phyloP scores from a whole-genome alignment of 2,329 filamentous ascomycete genomes.

The Teratosphaeria epicoccoides region DNA sequence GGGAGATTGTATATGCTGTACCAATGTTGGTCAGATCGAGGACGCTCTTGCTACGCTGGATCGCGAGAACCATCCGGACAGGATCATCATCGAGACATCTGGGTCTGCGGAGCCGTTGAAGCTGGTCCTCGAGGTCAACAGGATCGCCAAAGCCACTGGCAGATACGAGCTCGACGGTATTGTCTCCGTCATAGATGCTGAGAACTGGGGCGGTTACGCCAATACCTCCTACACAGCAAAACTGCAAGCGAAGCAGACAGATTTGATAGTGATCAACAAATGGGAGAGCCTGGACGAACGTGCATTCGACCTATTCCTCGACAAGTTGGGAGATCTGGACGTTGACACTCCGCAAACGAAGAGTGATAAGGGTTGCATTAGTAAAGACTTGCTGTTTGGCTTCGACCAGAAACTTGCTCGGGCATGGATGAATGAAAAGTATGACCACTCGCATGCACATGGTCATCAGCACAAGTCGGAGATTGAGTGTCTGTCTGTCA shows the following conservation, averaged over 20 bases:
- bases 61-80: constrained; percentile 50
- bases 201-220: constrained; percentile 91
- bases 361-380: constrained; percentile 69
- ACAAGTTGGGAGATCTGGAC: constrained; percentile 70
- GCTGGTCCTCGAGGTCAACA: constrained; percentile 80
- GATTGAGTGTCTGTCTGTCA: constrained; percentile 83
- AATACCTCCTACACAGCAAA: constrained; percentile 83
- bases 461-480: constrained; percentile 60
- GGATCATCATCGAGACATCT: constrained; percentile 88
- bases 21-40: constrained; percentile 82
- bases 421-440: constrained; percentile 29
- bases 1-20: constrained; percentile 98
- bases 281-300: constrained; percentile 70
- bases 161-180: constrained; percentile 74
- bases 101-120: constrained; percentile 77
- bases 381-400: constrained; percentile 71
- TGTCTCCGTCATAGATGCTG: constrained; percentile 80
- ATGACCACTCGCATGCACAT: constrained; percentile 29
- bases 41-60: constrained; percentile 69
- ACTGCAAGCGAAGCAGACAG: constrained; percentile 80
- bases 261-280: constrained; percentile 86
- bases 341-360: constrained; percentile 70
- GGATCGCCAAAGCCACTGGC: constrained; percentile 58
- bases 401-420: constrained; percentile 70
- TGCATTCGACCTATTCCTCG: constrained; percentile 64